phyloP scores from a whole-genome alignment of 108 stramenopile species.

The Nitzschia sp. region DNA sequence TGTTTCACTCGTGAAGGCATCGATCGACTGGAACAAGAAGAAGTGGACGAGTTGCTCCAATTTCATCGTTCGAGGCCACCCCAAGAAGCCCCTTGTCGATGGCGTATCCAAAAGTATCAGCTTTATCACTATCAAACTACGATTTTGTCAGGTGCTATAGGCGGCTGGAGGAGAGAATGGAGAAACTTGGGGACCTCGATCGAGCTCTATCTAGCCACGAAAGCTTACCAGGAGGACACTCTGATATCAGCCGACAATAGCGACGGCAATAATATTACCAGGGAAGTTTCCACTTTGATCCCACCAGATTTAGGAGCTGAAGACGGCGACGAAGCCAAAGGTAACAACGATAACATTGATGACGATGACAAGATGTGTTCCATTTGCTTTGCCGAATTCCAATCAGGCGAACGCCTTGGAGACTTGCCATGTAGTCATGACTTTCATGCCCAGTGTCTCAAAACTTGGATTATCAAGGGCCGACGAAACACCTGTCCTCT shows the following conservation, averaged over 20 bases:
- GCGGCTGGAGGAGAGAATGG: neutral
- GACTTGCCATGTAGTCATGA: slow-evolving; percentile 63
- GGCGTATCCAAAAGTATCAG: neutral
- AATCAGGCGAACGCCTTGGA: slow-evolving; percentile 76
- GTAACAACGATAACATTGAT: neutral
- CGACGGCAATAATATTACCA: neutral
- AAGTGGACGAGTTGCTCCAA: slow-evolving; percentile 4
- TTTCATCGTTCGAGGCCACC: neutral
- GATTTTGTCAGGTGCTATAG: neutral
- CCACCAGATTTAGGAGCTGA: too few relatives aligned
- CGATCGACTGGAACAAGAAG: neutral
- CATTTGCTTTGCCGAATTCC: slow-evolving; percentile 64
- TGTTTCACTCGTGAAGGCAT: too few relatives aligned
- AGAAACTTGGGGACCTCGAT: neutral
- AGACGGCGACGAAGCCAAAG: neutral
- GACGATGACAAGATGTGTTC: neutral
- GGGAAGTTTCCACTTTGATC: neutral
- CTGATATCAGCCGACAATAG: neutral
- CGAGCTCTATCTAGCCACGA: neutral
- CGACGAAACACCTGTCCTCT: slow-evolving; percentile 75
- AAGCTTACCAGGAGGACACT: neutral
- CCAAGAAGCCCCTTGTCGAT: neutral
- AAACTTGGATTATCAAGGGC: slow-evolving; percentile 51
- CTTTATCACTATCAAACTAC: neutral
- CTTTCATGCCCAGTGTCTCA: slow-evolving; percentile 76